phyloP scores from a whole-genome alignment of 345 rosid species.

The Moricandia arvensis region DNA sequence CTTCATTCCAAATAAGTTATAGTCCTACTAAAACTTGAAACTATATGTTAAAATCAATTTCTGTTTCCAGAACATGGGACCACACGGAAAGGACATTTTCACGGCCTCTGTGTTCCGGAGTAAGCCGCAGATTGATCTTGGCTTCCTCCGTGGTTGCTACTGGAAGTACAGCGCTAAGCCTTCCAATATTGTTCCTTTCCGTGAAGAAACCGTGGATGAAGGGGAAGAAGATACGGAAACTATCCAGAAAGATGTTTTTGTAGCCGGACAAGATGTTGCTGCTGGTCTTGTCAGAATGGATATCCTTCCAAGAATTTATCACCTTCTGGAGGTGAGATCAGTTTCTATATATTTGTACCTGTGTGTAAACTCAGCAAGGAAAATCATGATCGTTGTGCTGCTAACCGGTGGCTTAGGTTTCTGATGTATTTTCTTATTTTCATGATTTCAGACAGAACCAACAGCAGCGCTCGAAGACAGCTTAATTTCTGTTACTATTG shows the following conservation, averaged over 20 bases:
- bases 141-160: conserved; percentile 79
- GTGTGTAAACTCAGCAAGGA: conserved; percentile 16
- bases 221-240: conserved; percentile 61
- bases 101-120: conserved; percentile 83
- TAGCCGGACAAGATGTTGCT: conserved; percentile 88
- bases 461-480: conserved; percentile 56
- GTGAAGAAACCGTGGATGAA: conserved; percentile 48
- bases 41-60: conserved; percentile 4
- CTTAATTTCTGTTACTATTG: conserved; percentile 60
- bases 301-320: conserved; percentile 65
- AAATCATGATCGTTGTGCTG: not conserved
- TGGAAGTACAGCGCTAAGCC: conserved; percentile 94
- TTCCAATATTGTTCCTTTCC: conserved; percentile 56
- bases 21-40: not conserved
- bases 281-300: conserved; percentile 94
- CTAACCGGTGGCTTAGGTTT: conserved; percentile 12
- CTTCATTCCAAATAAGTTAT: not conserved
- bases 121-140: conserved; percentile 67
- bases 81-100: conserved; percentile 43
- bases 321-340: conserved; percentile 68
- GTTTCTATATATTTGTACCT: not conserved
- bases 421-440: conserved; percentile 5
- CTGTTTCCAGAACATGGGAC: conserved; percentile 55
- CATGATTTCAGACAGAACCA: conserved; percentile 57
- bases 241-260: conserved; percentile 75